These are phyloP conservation scores for Suhomyces chickasaworum DNA, from an alignment of 1,139 yeast genomes.

Conservation along the genomic window DNA sequence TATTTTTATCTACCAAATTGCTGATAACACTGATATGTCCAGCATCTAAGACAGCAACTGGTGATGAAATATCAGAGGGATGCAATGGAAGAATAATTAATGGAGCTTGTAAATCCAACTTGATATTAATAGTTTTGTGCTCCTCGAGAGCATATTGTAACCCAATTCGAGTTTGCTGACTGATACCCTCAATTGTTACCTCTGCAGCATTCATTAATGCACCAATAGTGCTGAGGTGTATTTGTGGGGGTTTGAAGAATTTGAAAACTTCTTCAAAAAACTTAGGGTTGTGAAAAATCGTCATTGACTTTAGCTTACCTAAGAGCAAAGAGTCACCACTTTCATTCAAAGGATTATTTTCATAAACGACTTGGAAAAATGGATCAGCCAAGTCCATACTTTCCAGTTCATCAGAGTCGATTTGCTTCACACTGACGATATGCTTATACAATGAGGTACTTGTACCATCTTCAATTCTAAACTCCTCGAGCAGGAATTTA, in stretches of 20 bases:
- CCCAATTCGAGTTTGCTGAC: slow-evolving; percentile 88
- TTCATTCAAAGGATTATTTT: slow-evolving; percentile 80
- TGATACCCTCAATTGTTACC: slow-evolving; percentile 87
- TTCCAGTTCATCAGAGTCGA: slow-evolving; percentile 16
- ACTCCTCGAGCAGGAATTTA: slow-evolving; percentile 74
- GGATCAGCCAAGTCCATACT: slow-evolving; percentile 43
- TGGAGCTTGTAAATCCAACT: slow-evolving; percentile 92
- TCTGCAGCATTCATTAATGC: slow-evolving; percentile 95
- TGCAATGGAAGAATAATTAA: slow-evolving; percentile 85
- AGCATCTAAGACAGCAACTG: slow-evolving; percentile 92
- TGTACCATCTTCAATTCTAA: slow-evolving; percentile 87
- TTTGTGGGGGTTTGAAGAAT: slow-evolving; percentile 86
- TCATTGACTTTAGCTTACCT: slow-evolving; percentile 82
- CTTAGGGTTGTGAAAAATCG: slow-evolving; percentile 80
- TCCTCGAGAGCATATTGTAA: slow-evolving; percentile 91
- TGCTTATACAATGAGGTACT: slow-evolving; percentile 74
- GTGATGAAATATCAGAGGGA: slow-evolving; percentile 76
- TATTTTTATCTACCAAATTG: slow-evolving; percentile 73
- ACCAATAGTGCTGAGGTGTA: slow-evolving; percentile 85
- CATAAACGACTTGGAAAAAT: slow-evolving; percentile 80
- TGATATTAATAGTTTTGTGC: slow-evolving; percentile 84
- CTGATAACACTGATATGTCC: slow-evolving; percentile 89
- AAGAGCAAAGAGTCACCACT: slow-evolving; percentile 77
- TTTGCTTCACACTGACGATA: slow-evolving; percentile 81
- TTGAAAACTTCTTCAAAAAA: slow-evolving; percentile 73